Conservation (phyloP, 106 monocot species). For the Amphibolis antarctica region DNA sequence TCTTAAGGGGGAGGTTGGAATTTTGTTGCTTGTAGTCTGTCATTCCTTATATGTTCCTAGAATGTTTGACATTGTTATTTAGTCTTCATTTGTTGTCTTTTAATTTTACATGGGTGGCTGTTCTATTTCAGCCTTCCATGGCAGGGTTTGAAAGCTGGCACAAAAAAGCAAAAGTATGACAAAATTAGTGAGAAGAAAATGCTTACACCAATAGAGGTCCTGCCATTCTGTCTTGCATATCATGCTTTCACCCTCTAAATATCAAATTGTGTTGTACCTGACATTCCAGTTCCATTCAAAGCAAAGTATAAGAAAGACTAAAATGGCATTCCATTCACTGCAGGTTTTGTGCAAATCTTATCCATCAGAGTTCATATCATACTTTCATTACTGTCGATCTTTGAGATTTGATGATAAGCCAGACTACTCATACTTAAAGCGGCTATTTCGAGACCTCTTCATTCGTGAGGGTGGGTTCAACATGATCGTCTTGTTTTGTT, state of each 20-base stretch:
- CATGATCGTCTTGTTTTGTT: not conserved
- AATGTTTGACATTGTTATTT: not conserved
- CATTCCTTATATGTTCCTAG: not conserved
- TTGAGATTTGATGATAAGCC: slow-evolving; percentile 65
- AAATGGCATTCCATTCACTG: not conserved
- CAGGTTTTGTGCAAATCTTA: slow-evolving; percentile 70
- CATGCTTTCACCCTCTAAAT: not conserved
- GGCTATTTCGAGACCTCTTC: slow-evolving; percentile 65
- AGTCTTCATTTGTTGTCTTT: not conserved
- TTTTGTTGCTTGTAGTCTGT: not conserved
- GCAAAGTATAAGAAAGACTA: not conserved
- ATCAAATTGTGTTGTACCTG: not conserved
- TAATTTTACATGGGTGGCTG: not conserved
- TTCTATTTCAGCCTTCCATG: slow-evolving; percentile 58
- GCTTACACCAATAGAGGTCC: slow-evolving; percentile 72
- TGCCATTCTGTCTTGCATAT: not conserved
- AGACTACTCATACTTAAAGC: slow-evolving; percentile 68
- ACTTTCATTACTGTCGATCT: slow-evolving; percentile 71
- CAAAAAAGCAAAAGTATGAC: slow-evolving; percentile 85
- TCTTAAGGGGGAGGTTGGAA: slow-evolving; percentile 73
- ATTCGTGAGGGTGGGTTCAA: slow-evolving; percentile 5
- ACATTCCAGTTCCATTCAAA: not conserved
- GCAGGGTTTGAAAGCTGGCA: slow-evolving; percentile 83
- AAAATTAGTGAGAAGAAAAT: slow-evolving; percentile 87
- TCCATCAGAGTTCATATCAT: slow-evolving; percentile 55